Conservation (phyloP, 495 filamentous ascomycete species). For the Daldinia decipiens region DNA sequence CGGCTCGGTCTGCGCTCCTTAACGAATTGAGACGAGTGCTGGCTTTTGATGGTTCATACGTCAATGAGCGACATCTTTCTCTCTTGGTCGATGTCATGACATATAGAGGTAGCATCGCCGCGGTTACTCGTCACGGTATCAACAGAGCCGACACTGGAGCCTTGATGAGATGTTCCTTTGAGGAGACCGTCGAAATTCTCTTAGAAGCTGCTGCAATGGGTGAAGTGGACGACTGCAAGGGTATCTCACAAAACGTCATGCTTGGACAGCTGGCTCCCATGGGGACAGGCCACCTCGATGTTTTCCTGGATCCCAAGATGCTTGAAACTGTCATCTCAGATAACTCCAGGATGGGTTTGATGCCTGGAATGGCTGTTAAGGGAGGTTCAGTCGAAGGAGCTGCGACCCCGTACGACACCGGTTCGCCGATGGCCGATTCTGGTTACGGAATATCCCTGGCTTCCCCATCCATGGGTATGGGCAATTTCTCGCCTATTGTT, state of each 20-base stretch:
- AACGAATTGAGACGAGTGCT: conserved; percentile 89
- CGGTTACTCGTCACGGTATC: conserved; percentile 97
- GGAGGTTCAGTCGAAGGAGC: conserved; percentile 80
- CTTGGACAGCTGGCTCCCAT: conserved; percentile 95
- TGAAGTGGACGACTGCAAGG: conserved; percentile 96
- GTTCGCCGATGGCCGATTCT: conserved; percentile 85
- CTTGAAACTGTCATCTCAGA: conserved; percentile 93
- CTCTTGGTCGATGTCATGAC: conserved; percentile 99
- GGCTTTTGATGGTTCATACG: conserved; percentile 97
- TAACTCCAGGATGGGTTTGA: conserved; percentile 81
- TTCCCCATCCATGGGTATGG: conserved; percentile 73
- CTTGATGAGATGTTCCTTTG: conserved; percentile 99
- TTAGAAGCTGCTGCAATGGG: conserved; percentile 92
- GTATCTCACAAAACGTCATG: conserved; percentile 99
- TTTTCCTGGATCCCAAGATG: conserved; percentile 92
- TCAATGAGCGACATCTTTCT: conserved; percentile 97
- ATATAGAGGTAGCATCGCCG: conserved; percentile 88
- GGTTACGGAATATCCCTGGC: conserved; percentile 68
- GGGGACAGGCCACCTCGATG: conserved; percentile 94
- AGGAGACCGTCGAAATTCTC: conserved; percentile 98
- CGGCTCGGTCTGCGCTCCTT: conserved; percentile 84
- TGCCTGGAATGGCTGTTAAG: conserved; percentile 78
- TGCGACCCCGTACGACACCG: conserved; percentile 92
- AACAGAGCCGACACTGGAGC: conserved; percentile 98
- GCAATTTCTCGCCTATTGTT: conserved; percentile 93